Evolutionary conservation across 306 rosid species (phyloP), one percentile per base, ranked within the genome.

Genomic region (Vachellia collinsii): DNA sequence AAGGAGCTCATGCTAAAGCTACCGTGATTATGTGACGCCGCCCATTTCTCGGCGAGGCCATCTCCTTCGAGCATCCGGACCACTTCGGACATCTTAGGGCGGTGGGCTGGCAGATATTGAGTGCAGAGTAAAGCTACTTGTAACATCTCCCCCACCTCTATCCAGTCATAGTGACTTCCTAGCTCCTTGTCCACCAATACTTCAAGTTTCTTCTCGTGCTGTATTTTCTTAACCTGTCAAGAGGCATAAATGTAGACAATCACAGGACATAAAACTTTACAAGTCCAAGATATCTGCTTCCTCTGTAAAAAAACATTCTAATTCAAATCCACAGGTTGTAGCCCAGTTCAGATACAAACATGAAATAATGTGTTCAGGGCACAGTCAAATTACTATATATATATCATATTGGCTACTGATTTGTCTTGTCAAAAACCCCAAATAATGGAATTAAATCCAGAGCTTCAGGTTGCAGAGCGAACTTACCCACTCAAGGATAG

Each of bases 11-110:
- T 70, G 76, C 80, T 82, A 22, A 81, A 77, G 76, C 72, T 80
- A 14, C 67, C 63, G 59, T 89, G 90, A 80, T 79, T 84, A 50
- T 91, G 92, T n/a, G 91, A 84, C 16, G 93, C 89, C 16, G 96
- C 93, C 93, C 93, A 89, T 79, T 91, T 89, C 87, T 89, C 92
- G 0, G 90, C 96, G 23, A 91, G 90, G 76, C 96, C 96, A 69
- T 91, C 96, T 1, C 96, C 96, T 88, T 88, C 93, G 0, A 91
- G 93, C 96, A 91, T 91, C 65, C 88, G 89, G 61, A 91, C 90
- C 82, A 91, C 92, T 80, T 91, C 93, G 9, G 96, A 91, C 96
- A 91, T 91, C 87, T 82, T 89, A 51, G 96, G 96, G 14, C 96
- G 90, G 77, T 89, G 88, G 19, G 90, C 89, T 6, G 96, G 96